These are phyloP conservation scores for Lasiosphaeria hispida DNA, from an alignment of 495 filamentous ascomycete species.

Conservation along the genomic window DNA sequence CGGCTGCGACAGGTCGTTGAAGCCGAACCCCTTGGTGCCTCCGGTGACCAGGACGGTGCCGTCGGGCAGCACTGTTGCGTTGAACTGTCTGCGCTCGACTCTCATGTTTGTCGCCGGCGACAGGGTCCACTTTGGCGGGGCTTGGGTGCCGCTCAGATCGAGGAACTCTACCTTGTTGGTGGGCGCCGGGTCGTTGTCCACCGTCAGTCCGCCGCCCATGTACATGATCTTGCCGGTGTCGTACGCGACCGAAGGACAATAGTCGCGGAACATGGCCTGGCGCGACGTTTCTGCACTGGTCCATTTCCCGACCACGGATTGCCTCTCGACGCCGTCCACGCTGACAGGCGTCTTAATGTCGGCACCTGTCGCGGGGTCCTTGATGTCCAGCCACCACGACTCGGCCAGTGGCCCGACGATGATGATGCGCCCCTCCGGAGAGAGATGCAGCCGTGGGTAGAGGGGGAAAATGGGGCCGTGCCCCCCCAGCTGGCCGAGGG, in stretches of 20 bases:
- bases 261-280: constrained; percentile 11
- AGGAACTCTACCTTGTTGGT: constrained; percentile 11
- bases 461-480: background rate
- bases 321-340: background rate
- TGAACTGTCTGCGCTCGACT: constrained; percentile 9
- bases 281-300: background rate
- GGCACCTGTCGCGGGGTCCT: background rate
- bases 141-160: background rate
- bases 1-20: constrained; percentile 9
- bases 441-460: constrained; percentile 3
- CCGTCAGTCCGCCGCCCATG: constrained; percentile 6
- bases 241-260: constrained; percentile 14
- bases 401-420: background rate
- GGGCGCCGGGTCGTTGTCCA: background rate
- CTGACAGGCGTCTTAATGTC: background rate
- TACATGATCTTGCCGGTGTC: constrained; percentile 15
- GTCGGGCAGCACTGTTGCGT: constrained; percentile 14
- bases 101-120: constrained; percentile 8
- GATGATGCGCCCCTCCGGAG: constrained; percentile 1
- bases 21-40: constrained; percentile 9
- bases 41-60: constrained; percentile 10
- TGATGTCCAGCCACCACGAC: background rate
- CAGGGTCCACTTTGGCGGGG: background rate
- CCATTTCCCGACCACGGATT: background rate
- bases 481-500: background rate